phyloP scores from a whole-genome alignment of 2,329 filamentous ascomycete genomes.

The Dactylonectria macrodidyma region DNA sequence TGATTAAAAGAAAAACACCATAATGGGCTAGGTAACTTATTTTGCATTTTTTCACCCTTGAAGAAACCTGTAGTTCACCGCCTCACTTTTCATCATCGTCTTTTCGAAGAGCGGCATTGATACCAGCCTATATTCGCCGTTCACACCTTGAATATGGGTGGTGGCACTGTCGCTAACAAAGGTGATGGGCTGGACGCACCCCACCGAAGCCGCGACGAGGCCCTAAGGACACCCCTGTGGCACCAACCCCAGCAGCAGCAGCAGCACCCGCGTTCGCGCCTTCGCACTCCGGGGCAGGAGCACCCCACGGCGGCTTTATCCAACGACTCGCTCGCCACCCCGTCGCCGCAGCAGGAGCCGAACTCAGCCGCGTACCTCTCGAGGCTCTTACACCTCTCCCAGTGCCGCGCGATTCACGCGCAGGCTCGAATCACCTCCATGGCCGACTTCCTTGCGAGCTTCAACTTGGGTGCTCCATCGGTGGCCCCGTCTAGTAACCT shows the following conservation, averaged over 20 bases:
- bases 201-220: constrained; percentile 17
- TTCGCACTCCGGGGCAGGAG: constrained; percentile 17
- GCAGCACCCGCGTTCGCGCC: constrained; percentile 34
- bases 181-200: constrained; percentile 13
- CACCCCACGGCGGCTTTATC: constrained; percentile 12
- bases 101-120: not conserved
- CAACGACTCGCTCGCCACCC: constrained; percentile 15
- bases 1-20: not conserved
- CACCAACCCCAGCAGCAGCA: constrained; percentile 24
- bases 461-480: constrained; percentile 49
- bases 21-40: not conserved
- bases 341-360: constrained; percentile 38
- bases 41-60: not conserved
- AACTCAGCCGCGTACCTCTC: constrained; percentile 33
- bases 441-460: constrained; percentile 57
- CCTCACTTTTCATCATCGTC: not conserved
- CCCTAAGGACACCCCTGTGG: constrained; percentile 23
- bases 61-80: not conserved
- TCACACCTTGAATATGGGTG: not conserved
- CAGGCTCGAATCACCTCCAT: constrained; percentile 42
- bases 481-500: constrained; percentile 39
- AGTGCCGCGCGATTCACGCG: constrained; percentile 16
- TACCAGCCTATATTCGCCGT: not conserved
- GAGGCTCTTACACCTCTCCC: constrained; percentile 36
- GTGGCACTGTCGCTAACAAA: not conserved